Evolutionary conservation across 2,329 filamentous ascomycete genomes (phyloP).

Genomic region (Celoporthe dispersa): DNA sequence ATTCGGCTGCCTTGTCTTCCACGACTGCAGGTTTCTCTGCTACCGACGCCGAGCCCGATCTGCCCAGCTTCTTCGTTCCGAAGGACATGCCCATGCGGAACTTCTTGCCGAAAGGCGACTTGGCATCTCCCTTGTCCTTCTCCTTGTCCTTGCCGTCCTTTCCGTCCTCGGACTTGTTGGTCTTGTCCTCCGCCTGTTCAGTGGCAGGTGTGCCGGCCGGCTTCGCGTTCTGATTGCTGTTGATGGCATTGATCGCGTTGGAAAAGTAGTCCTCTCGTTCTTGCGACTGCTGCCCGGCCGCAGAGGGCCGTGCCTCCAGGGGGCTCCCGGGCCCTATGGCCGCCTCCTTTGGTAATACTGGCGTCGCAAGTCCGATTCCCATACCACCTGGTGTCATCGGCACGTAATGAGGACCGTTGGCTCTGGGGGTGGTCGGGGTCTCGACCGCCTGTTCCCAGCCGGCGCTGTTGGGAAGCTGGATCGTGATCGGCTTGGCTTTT

Average conservation of each 20-base stretch:
- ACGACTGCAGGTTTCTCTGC: slow-evolving; percentile 73
- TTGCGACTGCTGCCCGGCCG: slow-evolving; percentile 62
- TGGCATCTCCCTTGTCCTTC: slow-evolving; percentile 50
- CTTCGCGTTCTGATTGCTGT: slow-evolving; percentile 50
- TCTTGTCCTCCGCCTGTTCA: slow-evolving; percentile 45
- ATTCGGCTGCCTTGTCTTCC: slow-evolving; percentile 78
- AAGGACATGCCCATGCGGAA: slow-evolving; percentile 80
- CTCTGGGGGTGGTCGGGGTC: slow-evolving; percentile 60
- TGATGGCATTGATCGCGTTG: slow-evolving; percentile 55
- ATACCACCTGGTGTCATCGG: slow-evolving; percentile 72
- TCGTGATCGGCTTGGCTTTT: slow-evolving; percentile 65
- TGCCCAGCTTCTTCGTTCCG: slow-evolving; percentile 80
- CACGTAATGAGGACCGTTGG: slow-evolving; percentile 65
- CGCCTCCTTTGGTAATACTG: slow-evolving; percentile 58
- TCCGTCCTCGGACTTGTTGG: slow-evolving; percentile 50
- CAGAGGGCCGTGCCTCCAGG: slow-evolving; percentile 60
- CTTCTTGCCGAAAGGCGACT: slow-evolving; percentile 78
- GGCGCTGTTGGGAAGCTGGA: slow-evolving; percentile 46
- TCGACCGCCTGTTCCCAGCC: slow-evolving; percentile 45
- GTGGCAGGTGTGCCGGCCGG: slow-evolving; percentile 52
- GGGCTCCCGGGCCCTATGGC: slow-evolving; percentile 43
- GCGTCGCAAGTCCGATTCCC: slow-evolving; percentile 78
- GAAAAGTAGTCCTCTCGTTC: slow-evolving; percentile 82
- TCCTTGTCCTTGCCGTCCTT: slow-evolving; percentile 61
- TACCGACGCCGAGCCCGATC: slow-evolving; percentile 66